A percentile compares a stretch with the other conserved stretches of the same genome.
Evolutionary conservation across 495 filamentous ascomycete genomes (phyloP).

Genomic region (Annulohypoxylon bovei): DNA sequence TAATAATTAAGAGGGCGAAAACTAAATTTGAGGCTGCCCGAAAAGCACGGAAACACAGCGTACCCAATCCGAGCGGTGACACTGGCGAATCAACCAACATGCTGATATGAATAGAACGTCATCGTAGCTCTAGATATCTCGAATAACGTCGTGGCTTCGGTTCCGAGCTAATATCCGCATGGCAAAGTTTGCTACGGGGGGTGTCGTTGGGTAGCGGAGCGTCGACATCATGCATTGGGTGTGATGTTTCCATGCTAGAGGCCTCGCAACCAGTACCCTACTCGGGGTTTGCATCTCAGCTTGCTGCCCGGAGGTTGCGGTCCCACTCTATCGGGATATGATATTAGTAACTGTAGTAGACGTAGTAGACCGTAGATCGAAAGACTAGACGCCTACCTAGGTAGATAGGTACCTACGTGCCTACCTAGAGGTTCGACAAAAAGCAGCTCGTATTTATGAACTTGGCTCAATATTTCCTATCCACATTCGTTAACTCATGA

Average conservation of each 20-base stretch:
- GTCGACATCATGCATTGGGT: constrained; percentile 21
- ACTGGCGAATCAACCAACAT: constrained; percentile 9
- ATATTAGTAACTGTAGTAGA: neutral
- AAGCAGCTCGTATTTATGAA: neutral
- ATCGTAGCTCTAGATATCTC: neutral
- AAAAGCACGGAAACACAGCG: constrained; percentile 5
- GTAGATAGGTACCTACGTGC: no score
- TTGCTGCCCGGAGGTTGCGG: constrained; percentile 2
- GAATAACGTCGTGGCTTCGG: constrained; percentile 22
- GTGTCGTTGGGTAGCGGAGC: constrained; percentile 31
- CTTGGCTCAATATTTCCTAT: neutral
- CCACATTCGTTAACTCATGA: neutral
- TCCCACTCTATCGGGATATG: constrained; percentile 6
- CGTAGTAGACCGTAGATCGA: neutral
- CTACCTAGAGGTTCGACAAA: neutral
- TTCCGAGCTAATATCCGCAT: constrained; percentile 24
- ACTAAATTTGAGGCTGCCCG: neutral
- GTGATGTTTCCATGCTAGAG: neutral
- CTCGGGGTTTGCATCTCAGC: neutral
- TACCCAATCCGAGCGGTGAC: neutral
- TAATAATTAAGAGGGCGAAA: constrained; percentile 4
- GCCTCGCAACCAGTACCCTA: neutral
- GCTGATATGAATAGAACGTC: constrained; percentile 27
- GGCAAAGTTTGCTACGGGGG: constrained; percentile 32
- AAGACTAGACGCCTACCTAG: no score